Evolutionary conservation across 2,329 filamentous ascomycete species (phyloP), one percentile per base, ranked within the genome.

Genomic region (Cytospora piceae): DNA sequence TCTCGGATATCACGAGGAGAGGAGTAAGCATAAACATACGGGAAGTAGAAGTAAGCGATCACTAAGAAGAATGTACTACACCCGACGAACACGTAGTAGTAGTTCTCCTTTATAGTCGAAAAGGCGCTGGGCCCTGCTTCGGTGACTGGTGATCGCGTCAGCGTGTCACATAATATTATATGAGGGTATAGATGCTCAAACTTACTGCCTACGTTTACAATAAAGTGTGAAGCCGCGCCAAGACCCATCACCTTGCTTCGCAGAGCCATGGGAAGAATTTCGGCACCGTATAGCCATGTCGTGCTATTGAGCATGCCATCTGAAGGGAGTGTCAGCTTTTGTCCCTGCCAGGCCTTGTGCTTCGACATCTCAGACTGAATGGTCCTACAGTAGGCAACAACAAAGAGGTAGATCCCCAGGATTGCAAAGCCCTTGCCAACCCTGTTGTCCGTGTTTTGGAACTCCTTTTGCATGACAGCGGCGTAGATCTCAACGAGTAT

Each of bases 381-480:
- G 9, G 22, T 72, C 80, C 69, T 70, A 83, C 81, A 86, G 69
- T 85, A 87, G 22, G 74, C 77, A 2, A 85, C 79, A 1, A 83
- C 85, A 67, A 87, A 87, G 0, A 87, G 75, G 67, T 86, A 87
- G 31, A 87, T 87, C 0, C 84, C 85, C 1, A 87, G 74, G 32
- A 87, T 81, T 0, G 85, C 83, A 70, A 87, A 87, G 0, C 83
- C 85, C 70, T 87, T 87, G 46, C 85, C 85, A 32, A 86, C 71
- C 5, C 75, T 74, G 71, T 86, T 87, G 64, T 84, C 72, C 0
- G 81, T 84, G 67, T 84, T 77, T 70, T 87, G 83, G 71, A 87
- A 87, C 55, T 80, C 72, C 32, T 78, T 77, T 73, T 87, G 85
- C 83, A 87, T 87, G 52, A 87, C 80, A 1, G 85, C 83, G 0